Evolutionary conservation across 208 protist genomes (phyloP).

Genomic region (Zelonia costaricensis): DNA sequence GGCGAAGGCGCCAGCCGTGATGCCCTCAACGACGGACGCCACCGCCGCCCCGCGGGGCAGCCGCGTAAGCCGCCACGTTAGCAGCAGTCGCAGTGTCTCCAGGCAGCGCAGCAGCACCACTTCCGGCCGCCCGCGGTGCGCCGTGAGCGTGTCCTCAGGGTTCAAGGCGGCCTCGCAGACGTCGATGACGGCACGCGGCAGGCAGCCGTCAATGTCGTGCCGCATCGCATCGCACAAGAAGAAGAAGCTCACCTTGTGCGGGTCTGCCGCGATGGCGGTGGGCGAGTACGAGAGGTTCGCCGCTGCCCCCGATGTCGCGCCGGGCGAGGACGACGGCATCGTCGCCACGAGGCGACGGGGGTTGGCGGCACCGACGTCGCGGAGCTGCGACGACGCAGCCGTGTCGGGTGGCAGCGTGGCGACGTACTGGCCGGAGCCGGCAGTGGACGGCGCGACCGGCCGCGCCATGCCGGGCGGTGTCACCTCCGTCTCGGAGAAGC

Average conservation of each 20-base stretch:
- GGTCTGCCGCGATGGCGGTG: conserved; percentile 1
- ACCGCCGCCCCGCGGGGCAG: conserved; percentile 1
- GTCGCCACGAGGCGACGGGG: neutral
- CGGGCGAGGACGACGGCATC: neutral
- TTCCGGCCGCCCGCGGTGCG: conserved; percentile 37
- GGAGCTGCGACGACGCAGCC: neutral
- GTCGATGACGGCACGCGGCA: conserved; percentile 15
- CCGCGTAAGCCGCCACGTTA: conserved; percentile 25
- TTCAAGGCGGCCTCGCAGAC: conserved; percentile 26
- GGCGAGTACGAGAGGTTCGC: neutral
- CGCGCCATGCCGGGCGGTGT: neutral
- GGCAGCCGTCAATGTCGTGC: conserved; percentile 22
- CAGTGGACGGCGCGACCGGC: neutral
- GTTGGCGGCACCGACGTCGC: neutral
- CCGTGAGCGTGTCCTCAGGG: conserved; percentile 15
- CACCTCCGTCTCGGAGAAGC: conserved; percentile 16
- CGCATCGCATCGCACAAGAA: conserved; percentile 33
- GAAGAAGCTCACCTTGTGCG: conserved; percentile 35
- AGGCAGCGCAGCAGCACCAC: conserved; percentile 39
- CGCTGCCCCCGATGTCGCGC: no score
- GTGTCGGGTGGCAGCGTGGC: neutral
- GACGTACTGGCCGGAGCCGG: neutral
- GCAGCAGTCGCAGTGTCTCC: conserved; percentile 37
- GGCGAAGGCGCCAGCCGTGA: neutral
- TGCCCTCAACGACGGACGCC: neutral